Percentiles rank a stretch among this genome's conserved stretches.
phyloP scores from a whole-genome alignment of 1,284 basidiomycete genomes.

The Puccinia horiana region DNA sequence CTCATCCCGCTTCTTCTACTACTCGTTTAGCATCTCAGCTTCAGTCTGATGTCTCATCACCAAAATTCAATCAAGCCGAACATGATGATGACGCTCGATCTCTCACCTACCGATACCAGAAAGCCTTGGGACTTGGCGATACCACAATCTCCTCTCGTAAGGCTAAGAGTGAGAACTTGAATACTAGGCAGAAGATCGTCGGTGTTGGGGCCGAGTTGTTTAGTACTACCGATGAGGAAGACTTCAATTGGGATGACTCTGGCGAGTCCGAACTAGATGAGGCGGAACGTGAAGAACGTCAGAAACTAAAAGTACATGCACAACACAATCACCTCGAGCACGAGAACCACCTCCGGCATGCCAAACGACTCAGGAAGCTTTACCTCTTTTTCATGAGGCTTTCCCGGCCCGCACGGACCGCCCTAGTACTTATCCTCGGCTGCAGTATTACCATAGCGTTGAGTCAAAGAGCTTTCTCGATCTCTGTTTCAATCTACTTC shows the following conservation, averaged over 20 bases:
- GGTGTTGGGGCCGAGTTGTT: constrained; percentile 13
- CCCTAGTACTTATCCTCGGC: constrained; percentile 23
- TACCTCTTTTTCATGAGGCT: constrained; percentile 41
- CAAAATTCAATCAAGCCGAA: background rate
- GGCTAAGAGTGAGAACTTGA: background rate
- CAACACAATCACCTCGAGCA: constrained; percentile 25
- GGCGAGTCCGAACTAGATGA: constrained; percentile 46
- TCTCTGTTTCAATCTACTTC: background rate
- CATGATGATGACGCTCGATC: constrained; percentile 20
- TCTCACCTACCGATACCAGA: constrained; percentile 24
- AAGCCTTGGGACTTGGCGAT: background rate
- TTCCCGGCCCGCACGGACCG: constrained; percentile 10
- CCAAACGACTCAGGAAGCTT: constrained; percentile 41
- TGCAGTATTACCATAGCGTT: constrained; percentile 33
- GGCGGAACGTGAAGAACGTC: constrained; percentile 16
- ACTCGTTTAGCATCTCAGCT: background rate
- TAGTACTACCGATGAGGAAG: constrained; percentile 26
- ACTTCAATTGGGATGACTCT: constrained; percentile 42
- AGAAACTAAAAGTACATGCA: constrained; percentile 10
- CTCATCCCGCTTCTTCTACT: background rate
- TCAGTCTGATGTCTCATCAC: background rate
- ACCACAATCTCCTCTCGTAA: background rate
- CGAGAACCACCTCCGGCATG: constrained; percentile 30
- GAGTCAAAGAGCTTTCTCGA: background rate
- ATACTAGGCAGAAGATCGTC: constrained; percentile 13